These are phyloP conservation scores for Fusarium sp. DNA, from an alignment of 2,329 filamentous ascomycete species.

Conservation along the genomic window DNA sequence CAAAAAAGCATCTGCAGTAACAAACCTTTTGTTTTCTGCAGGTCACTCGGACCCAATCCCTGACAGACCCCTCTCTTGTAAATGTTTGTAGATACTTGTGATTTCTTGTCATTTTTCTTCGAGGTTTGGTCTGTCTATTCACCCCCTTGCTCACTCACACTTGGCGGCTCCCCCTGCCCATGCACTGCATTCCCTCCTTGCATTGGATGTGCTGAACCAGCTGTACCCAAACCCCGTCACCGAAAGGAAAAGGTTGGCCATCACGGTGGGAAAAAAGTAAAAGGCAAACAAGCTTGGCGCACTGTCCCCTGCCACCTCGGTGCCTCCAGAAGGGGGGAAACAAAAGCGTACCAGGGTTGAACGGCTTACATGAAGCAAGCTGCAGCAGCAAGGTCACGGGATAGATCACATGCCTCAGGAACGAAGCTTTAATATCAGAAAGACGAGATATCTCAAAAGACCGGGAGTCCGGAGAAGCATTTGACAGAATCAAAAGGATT, in stretches of 20 bases:
- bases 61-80: not conserved
- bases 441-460: not conserved
- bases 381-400: not conserved
- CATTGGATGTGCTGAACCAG: not conserved
- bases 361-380: not conserved
- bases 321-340: not conserved
- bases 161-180: not conserved
- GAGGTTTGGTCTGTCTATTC: not conserved
- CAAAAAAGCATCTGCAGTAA: not conserved
- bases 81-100: not conserved
- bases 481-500: not conserved
- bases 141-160: not conserved
- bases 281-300: not conserved
- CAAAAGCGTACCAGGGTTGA: not conserved
- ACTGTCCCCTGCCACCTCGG: constrained; percentile 1
- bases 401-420: constrained; percentile 2
- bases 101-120: not conserved
- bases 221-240: not conserved
- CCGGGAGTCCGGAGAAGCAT: constrained; percentile 5
- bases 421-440: not conserved
- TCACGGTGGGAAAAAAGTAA: not conserved
- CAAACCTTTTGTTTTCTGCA: not conserved
- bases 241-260: not conserved
- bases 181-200: not conserved
- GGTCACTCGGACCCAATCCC: not conserved